These are phyloP conservation scores for Eimeria tenella DNA, from an alignment of 169 alveolate genomes.

Conservation along the genomic window DNA sequence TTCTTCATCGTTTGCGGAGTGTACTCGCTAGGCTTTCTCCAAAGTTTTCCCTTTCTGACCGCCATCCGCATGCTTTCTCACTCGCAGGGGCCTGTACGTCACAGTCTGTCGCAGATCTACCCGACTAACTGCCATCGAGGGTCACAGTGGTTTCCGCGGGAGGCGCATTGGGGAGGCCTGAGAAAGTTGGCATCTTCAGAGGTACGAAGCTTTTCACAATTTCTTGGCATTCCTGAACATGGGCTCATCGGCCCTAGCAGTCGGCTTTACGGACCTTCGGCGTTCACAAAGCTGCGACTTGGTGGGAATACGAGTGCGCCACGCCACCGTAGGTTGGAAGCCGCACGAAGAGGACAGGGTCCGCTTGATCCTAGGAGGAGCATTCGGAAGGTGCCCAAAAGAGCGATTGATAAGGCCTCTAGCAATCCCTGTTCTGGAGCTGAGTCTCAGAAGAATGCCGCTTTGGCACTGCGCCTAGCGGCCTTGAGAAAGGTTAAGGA, in stretches of 20 bases:
- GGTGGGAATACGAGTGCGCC: background rate
- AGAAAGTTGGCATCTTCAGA: no score
- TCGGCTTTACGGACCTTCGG: background rate
- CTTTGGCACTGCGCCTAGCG: conserved; percentile 5
- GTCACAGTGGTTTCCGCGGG: background rate
- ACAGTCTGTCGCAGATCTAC: no score
- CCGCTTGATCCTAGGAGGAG: background rate
- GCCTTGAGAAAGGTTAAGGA: conserved; percentile 32
- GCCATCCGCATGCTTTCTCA: conserved; percentile 30
- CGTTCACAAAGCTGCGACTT: background rate
- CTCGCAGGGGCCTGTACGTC: background rate
- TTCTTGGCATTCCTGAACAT: no score
- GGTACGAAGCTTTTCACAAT: no score
- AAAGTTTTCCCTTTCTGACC: background rate
- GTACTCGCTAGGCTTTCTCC: background rate
- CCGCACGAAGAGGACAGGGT: background rate
- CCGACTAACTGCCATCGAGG: background rate
- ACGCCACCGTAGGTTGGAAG: background rate
- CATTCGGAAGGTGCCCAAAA: background rate
- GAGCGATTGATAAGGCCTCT: background rate
- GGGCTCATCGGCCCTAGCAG: background rate
- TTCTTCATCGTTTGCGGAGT: background rate
- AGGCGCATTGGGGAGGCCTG: background rate
- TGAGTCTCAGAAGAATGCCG: background rate
- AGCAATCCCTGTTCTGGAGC: no score